Base-by-base conservation (phyloP, 192 early-diverging fungal species). In the Cetraspora pellucida region DNA sequence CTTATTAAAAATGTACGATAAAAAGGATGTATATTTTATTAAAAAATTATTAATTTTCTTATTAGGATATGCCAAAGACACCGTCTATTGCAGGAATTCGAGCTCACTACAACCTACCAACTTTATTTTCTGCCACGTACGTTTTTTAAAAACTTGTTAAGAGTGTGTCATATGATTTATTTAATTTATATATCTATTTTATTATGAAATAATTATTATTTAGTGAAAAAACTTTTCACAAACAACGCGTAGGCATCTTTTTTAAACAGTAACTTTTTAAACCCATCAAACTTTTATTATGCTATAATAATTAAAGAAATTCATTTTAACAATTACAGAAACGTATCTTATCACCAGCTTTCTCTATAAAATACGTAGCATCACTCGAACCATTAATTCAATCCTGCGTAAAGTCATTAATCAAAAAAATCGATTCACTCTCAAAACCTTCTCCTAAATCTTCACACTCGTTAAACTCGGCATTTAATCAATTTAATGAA, bases 331-430 rank as follows among this genome's bases (percentile, higher is more conserved):
- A 37, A 37, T 37, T 37, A 37, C 37, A 37, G 54, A 28, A 16
- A 54, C 1, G 28, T 71, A 10, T 65, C 3, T 68, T 89, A 13
- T 72, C 87, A 8, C 87, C 87, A 9, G 81, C 85, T 31, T 88
- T 88, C 71, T 81, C 83, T 17, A 60, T 88, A 30, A 81, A 82
- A 58, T 85, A 88, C 44, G 77, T 88, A 13, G 68, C 84, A 10
- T 81, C 83, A 2, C 70, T 89, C 19, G 87, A 89, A 28, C 80
- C 78, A 0, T 76, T 83, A 13, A 80, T 89, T 66, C 31, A 71
- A 46, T 72, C 79, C 2, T 77, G 74, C 30, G 78, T 70, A 17
- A 58, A 79, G 16, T 44, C 67, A 11, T 25, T 86, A 8, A 21
- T 85, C 2, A 28, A 77, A 1, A 75, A 77, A 17, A 72, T 87